These are phyloP conservation scores for Citrus hindsii DNA, from an alignment of 345 rosid species.

Conservation along the genomic window DNA sequence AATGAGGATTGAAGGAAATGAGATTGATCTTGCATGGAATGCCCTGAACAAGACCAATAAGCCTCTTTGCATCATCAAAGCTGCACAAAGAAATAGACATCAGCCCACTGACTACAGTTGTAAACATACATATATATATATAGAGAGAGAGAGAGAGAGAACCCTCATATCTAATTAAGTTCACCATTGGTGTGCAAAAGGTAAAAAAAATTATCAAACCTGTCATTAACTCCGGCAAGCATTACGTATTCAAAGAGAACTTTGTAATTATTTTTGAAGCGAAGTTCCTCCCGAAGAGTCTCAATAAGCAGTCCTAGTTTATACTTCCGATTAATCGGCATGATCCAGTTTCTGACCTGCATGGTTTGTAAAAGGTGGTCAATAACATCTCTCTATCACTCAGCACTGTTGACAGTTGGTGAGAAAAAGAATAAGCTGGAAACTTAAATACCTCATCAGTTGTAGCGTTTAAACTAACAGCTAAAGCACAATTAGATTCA, in stretches of 20 bases:
- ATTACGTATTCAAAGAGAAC: constrained; percentile 87
- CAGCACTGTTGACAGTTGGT: not conserved
- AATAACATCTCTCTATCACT: not conserved
- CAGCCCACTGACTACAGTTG: not conserved
- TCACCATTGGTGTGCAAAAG: not conserved
- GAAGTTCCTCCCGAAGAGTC: constrained; percentile 72
- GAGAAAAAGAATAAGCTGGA: not conserved
- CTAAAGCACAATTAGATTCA: constrained; percentile 77
- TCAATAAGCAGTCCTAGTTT: constrained; percentile 73
- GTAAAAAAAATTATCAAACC: constrained; percentile 34
- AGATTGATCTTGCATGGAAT: constrained; percentile 97
- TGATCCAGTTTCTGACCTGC: constrained; percentile 94
- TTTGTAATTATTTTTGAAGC: constrained; percentile 59
- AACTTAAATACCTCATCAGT: constrained; percentile 77
- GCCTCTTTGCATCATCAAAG: constrained; percentile 83
- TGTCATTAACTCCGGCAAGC: constrained; percentile 91
- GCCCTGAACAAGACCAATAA: constrained; percentile 71
- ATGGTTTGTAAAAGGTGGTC: constrained; percentile 7
- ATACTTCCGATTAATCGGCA: constrained; percentile 89
- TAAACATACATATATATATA: not conserved
- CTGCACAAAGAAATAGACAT: constrained; percentile 37
- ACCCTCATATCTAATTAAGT: not conserved
- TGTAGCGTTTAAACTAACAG: constrained; percentile 95
- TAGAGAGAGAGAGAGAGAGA: not conserved
- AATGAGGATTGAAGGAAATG: constrained; percentile 81